Percentiles rank a stretch among this genome's conserved stretches.
These are phyloP conservation scores for Phytopythium montanum DNA, from an alignment of 352 stramenopile species.

Conservation along the genomic window DNA sequence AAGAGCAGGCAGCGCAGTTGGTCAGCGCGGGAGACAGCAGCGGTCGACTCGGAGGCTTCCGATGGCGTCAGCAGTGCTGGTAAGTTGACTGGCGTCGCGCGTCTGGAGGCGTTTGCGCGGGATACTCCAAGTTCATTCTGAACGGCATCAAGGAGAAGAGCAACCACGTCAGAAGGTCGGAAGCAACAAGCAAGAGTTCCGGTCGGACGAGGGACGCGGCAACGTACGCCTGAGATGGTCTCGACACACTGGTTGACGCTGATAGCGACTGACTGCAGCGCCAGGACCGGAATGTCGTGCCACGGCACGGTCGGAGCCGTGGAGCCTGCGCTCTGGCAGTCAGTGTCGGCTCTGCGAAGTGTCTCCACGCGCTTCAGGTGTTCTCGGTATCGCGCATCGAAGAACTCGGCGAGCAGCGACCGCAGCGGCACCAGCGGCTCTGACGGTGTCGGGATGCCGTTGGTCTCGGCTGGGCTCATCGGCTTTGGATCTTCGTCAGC, in stretches of 20 bases:
- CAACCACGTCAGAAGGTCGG: neutral
- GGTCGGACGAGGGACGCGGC: too few relatives aligned
- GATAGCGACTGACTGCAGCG: conserved; percentile 36
- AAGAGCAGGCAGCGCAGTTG: conserved; percentile 64
- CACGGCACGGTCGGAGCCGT: conserved; percentile 1
- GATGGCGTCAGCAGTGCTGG: conserved; percentile 24
- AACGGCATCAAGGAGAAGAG: neutral
- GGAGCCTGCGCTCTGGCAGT: neutral
- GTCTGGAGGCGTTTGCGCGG: conserved; percentile 33
- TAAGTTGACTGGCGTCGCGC: conserved; percentile 25
- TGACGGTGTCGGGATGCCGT: neutral
- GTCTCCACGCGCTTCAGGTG: neutral
- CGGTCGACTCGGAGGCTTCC: conserved; percentile 6
- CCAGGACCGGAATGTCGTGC: conserved; percentile 40
- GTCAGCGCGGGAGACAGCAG: conserved; percentile 26
- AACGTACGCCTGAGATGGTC: conserved; percentile 51
- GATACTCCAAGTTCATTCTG: conserved; percentile 47
- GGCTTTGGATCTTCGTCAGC: neutral
- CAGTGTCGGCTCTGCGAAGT: neutral
- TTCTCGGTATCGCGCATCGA: neutral
- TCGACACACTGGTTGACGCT: conserved; percentile 60
- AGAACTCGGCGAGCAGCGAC: neutral
- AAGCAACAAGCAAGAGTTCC: neutral
- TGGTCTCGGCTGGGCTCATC: neutral
- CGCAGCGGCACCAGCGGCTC: conserved; percentile 4